Evolutionary conservation across 441 rosid species (phyloP), one percentile per base, ranked within the genome.

Genomic region (Metrosideros polymorpha): DNA sequence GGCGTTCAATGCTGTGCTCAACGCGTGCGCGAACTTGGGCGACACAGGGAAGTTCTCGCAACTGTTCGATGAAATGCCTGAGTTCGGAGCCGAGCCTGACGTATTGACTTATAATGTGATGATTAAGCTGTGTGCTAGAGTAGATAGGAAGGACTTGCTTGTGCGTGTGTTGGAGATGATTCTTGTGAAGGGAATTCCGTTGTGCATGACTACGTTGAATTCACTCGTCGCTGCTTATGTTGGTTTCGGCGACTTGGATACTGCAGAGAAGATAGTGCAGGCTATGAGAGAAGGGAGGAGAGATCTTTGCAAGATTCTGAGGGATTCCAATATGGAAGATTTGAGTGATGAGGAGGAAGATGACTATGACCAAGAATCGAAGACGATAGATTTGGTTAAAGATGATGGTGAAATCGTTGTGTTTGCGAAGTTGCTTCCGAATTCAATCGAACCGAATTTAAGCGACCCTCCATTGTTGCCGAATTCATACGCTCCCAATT

Each of bases 201-300:
- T 94, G 83, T 96, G 99, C 84, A 94, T 92, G 92, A 94, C 98
- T 47, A 96, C 98, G 13, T 84, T 97, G 91, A 96, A 95, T 89
- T 96, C 99, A 0, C 95, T 97, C 27, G 96, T 97, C 24, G 99
- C 99, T 3, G 99, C 99, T 35, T 97, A 95, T 92, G 98, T 97
- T 56, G 99, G 98, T 19, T 96, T 97, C 87, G 95, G 94, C 53
- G 99, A 96, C 86, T 90, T 96, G 82, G 92, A 92, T 86, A 93
- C 92, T 2, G 98, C 98, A 0, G 98, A 96, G 93, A 89, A 88
- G 55, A 88, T 97, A 89, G 97, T 95, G 91, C 98, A 96, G 89
- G 95, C 99, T 12, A 93, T 95, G 99, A 94, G 98, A 90, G 95
- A 97, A 89, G 93, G 90, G 82, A 92, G 99, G 92, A 93, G 93